phyloP scores from a whole-genome alignment of 345 rosid genomes.

The Populus davidiana region DNA sequence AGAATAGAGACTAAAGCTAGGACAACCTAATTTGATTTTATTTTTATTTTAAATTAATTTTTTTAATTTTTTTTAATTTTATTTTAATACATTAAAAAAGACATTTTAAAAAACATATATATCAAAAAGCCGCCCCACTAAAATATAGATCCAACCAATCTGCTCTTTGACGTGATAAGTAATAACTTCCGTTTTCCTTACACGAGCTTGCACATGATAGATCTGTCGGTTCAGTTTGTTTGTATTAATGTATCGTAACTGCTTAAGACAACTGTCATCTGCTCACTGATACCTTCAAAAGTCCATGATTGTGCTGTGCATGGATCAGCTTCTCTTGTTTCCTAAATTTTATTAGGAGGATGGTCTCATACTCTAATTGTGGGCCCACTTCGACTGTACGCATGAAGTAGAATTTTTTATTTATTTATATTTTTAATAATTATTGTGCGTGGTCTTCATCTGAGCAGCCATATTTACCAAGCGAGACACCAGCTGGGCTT shows the following conservation, averaged over 20 bases:
- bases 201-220: not conserved
- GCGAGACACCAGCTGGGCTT: constrained; percentile 76
- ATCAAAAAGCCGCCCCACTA: too few species aligned
- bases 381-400: too few species aligned
- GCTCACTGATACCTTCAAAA: not conserved
- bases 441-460: not conserved
- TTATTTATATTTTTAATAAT: too few species aligned
- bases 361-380: not conserved
- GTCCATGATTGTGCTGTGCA: not conserved
- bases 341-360: not conserved
- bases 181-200: not conserved
- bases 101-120: too few species aligned
- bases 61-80: too few species aligned
- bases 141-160: not conserved
- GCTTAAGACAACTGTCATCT: not conserved
- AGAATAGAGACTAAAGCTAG: not conserved
- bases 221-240: not conserved
- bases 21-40: too few species aligned
- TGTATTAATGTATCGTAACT: not conserved
- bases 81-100: too few species aligned
- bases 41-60: too few species aligned
- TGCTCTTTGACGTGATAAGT: not conserved
- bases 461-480: constrained; percentile 82
- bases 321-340: not conserved
- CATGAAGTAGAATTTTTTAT: too few species aligned